Evolutionary conservation across 1,284 basidiomycete genomes (phyloP).

Genomic region (Microbotryomycetes sp.): DNA sequence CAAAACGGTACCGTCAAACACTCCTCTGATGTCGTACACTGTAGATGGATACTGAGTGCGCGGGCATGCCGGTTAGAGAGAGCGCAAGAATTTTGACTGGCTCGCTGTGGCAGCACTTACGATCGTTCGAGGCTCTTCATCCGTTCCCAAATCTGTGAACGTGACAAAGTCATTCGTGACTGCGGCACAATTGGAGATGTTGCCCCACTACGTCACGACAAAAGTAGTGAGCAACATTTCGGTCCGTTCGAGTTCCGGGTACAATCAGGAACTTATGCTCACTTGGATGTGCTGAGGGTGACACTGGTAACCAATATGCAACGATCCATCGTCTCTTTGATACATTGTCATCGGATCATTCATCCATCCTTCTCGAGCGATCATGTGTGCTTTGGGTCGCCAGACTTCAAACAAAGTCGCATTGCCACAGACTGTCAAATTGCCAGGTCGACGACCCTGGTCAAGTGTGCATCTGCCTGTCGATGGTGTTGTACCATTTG

Average conservation of each 20-base stretch:
- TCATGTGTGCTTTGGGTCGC: constrained; percentile 31
- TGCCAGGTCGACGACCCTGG: constrained; percentile 17
- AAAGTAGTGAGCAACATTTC: neutral
- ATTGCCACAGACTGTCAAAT: constrained; percentile 28
- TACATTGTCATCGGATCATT: constrained; percentile 35
- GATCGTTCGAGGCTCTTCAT: constrained; percentile 26
- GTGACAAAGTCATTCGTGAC: constrained; percentile 24
- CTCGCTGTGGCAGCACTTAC: too few relatives aligned
- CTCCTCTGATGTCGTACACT: constrained; percentile 36
- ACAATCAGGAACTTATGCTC: too few relatives aligned
- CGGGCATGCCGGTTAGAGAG: too few relatives aligned
- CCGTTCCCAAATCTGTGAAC: constrained; percentile 24
- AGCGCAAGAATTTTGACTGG: too few relatives aligned
- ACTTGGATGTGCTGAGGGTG: constrained; percentile 19
- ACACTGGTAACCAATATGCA: constrained; percentile 33
- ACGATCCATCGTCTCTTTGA: constrained; percentile 25
- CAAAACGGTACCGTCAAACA: constrained; percentile 35
- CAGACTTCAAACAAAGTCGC: constrained; percentile 30
- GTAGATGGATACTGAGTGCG: constrained; percentile 22
- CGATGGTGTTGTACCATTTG: neutral
- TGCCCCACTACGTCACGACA: constrained; percentile 27
- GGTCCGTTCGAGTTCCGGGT: too few relatives aligned
- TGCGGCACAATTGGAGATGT: constrained; percentile 34
- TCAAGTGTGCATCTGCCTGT: constrained; percentile 1
- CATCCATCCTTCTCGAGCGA: constrained; percentile 35